Evolutionary conservation across 192 early-diverging fungal species (phyloP).

Genomic region (Oehlia diaphana): DNA sequence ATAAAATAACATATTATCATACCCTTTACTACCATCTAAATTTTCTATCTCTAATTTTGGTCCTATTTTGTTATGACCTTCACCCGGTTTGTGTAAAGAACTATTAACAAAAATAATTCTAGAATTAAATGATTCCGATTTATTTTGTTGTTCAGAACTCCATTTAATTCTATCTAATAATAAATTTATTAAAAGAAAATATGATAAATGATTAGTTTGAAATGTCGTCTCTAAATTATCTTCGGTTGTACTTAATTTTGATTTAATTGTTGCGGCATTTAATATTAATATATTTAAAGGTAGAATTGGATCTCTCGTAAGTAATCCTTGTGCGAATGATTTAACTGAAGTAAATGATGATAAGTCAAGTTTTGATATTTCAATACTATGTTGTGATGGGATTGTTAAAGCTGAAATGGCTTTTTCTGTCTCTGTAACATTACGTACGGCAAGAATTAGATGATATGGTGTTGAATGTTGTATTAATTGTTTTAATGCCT

Average conservation of each 20-base stretch:
- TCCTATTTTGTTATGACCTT: constrained; percentile 32
- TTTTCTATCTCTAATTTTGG: constrained; percentile 39
- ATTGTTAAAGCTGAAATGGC: neutral
- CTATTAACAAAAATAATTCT: constrained; percentile 41
- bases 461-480: constrained; percentile 19
- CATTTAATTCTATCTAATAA: constrained; percentile 10
- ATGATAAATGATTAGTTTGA: constrained; percentile 42
- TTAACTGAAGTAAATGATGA: constrained; percentile 37
- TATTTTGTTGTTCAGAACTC: constrained; percentile 15
- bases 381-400: constrained; percentile 3
- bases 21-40: constrained; percentile 31
- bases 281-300: constrained; percentile 19
- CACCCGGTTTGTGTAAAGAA: constrained; percentile 33
- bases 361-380: constrained; percentile 34
- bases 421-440: neutral
- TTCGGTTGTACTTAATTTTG: constrained; percentile 31
- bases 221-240: constrained; percentile 39
- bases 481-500: constrained; percentile 11
- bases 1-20: constrained; percentile 40
- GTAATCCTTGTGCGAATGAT: constrained; percentile 29
- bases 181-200: constrained; percentile 35
- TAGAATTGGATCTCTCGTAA: neutral
- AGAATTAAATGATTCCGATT: constrained; percentile 23
- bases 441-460: constrained; percentile 21
- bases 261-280: constrained; percentile 29